Evolutionary conservation across 208 protist species (phyloP).

Genomic region (Porcisia deanei): DNA sequence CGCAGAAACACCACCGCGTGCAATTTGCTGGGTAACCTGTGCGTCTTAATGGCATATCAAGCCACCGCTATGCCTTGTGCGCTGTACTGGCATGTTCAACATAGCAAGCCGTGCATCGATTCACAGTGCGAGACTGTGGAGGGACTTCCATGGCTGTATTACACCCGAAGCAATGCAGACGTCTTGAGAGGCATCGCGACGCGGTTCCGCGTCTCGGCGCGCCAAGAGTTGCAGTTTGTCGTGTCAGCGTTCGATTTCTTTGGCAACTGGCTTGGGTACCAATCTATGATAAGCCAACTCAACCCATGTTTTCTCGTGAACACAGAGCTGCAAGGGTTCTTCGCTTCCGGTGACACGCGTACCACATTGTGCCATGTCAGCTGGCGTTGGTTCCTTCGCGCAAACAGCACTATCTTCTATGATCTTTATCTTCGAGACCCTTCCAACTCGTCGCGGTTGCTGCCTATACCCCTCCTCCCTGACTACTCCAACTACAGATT

Average conservation of each 20-base stretch:
- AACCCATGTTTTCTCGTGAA: conserved; percentile 61
- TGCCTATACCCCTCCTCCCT: conserved; percentile 67
- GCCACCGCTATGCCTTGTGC: conserved; percentile 47
- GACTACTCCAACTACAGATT: conserved; percentile 54
- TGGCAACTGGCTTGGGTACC: conserved; percentile 58
- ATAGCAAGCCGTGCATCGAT: conserved; percentile 25
- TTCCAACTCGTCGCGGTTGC: conserved; percentile 42
- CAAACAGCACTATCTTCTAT: conserved; percentile 52
- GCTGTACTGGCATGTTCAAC: conserved; percentile 52
- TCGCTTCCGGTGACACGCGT: conserved; percentile 46
- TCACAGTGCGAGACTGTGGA: conserved; percentile 30
- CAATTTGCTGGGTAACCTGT: conserved; percentile 75
- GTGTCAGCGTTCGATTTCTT: conserved; percentile 54
- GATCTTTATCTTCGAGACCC: conserved; percentile 75
- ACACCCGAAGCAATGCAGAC: conserved; percentile 42
- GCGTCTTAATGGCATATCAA: conserved; percentile 69
- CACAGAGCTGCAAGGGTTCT: conserved; percentile 40
- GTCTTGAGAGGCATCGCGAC: conserved; percentile 27
- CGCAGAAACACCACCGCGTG: conserved; percentile 55
- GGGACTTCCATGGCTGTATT: conserved; percentile 67
- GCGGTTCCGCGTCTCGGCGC: conserved; percentile 9
- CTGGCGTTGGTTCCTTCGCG: conserved; percentile 41
- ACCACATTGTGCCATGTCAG: conserved; percentile 39
- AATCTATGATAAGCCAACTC: conserved; percentile 42
- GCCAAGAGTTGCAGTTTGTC: conserved; percentile 50